Evolutionary conservation across 331 rosid species (phyloP).

Genomic region (Spiraea crenata): DNA sequence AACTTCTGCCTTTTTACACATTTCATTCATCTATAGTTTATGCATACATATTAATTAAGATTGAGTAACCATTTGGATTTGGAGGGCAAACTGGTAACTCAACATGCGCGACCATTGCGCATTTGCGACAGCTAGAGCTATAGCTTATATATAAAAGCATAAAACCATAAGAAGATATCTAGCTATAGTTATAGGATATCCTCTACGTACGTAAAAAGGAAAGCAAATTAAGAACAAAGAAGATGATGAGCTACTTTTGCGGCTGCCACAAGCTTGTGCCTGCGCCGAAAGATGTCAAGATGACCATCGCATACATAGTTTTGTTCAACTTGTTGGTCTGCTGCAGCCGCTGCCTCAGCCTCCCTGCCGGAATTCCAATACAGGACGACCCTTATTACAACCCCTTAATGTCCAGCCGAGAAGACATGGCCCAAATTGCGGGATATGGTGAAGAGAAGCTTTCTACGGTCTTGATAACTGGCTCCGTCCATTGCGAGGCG

Average conservation of each 20-base stretch:
- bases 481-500: constrained; percentile 67
- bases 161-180: no score
- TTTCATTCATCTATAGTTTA: no score
- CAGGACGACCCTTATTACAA: no score
- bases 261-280: constrained; percentile 25
- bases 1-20: constrained; percentile 31
- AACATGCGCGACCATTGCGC: not conserved
- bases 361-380: constrained; percentile 1
- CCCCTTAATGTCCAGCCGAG: constrained; percentile 39
- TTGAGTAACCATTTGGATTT: not conserved
- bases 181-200: no score
- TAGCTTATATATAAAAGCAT: no score
- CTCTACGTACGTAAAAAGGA: no score
- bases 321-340: not conserved
- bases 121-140: no score
- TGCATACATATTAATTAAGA: no score
- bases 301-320: constrained; percentile 18
- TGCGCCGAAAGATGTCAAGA: not conserved
- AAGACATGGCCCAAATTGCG: constrained; percentile 63
- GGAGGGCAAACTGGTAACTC: constrained; percentile 17
- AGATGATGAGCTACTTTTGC: constrained; percentile 46
- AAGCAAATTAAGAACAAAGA: constrained; percentile 16
- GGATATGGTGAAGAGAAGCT: constrained; percentile 95
- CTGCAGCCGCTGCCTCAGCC: constrained; percentile 15
- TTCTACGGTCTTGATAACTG: constrained; percentile 82